These are phyloP conservation scores for Inosperma sp. DNA, from an alignment of 768 basidiomycete genomes.

Conservation along the genomic window DNA sequence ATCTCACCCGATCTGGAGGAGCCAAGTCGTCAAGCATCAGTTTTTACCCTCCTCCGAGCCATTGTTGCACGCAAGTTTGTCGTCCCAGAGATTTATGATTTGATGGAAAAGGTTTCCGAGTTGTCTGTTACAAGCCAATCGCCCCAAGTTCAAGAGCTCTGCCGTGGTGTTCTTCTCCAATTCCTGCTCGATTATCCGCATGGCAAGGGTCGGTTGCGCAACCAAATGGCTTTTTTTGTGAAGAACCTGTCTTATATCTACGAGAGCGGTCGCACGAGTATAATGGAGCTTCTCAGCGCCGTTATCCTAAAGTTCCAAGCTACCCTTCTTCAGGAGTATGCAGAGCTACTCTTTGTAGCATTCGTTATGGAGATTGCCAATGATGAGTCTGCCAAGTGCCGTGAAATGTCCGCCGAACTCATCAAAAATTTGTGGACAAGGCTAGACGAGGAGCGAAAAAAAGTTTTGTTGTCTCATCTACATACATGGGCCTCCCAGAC, in stretches of 20 bases:
- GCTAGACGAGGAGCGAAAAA: conserved; percentile 55
- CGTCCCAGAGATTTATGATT: conserved; percentile 93
- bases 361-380: conserved; percentile 93
- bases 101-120: conserved; percentile 90
- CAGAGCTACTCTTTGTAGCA: conserved; percentile 85
- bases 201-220: conserved; percentile 83
- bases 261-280: conserved; percentile 88
- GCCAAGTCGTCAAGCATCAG: conserved; percentile 73
- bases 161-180: conserved; percentile 82
- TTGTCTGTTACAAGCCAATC: conserved; percentile 95
- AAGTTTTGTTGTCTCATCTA: conserved; percentile 60
- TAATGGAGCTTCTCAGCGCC: conserved; percentile 87
- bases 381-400: conserved; percentile 85
- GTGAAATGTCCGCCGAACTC: conserved; percentile 82
- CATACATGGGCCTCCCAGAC: conserved; percentile 73
- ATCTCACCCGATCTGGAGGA: conserved; percentile 90
- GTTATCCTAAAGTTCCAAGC: conserved; percentile 80
- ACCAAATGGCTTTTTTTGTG: conserved; percentile 86
- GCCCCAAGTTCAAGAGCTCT: conserved; percentile 83
- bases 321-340: conserved; percentile 68
- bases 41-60: conserved; percentile 85
- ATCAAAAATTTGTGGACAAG: conserved; percentile 72
- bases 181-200: conserved; percentile 98
- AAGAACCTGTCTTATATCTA: conserved; percentile 88
- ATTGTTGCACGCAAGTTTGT: conserved; percentile 90